Evolutionary conservation across 257 asterid species (phyloP).

Genomic region (Knoxia roxburghii): DNA sequence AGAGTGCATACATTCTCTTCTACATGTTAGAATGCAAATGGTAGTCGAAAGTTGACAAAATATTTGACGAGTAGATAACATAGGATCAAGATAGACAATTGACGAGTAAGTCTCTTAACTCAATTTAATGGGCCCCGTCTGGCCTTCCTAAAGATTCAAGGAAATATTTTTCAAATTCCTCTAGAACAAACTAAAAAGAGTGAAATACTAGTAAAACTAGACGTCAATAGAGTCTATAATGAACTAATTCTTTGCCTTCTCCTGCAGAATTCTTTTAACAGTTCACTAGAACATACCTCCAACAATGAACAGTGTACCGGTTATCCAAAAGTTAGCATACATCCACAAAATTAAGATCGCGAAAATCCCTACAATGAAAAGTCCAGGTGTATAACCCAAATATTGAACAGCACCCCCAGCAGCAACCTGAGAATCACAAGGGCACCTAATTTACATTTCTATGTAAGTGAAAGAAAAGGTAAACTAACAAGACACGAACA

Average conservation of each 20-base stretch:
- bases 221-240: background rate
- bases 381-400: slow-evolving; percentile 95
- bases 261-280: background rate
- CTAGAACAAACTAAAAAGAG: background rate
- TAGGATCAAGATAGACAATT: background rate
- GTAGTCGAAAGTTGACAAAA: background rate
- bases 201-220: no score
- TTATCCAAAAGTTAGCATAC: slow-evolving; percentile 99
- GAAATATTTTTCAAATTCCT: background rate
- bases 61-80: background rate
- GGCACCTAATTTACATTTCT: slow-evolving; percentile 14
- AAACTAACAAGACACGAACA: slow-evolving; percentile 1
- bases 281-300: slow-evolving; percentile 64
- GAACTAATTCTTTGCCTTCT: background rate
- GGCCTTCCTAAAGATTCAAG: background rate
- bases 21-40: no score
- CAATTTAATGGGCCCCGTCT: background rate
- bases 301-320: slow-evolving; percentile 83
- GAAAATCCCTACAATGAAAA: slow-evolving; percentile 90
- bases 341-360: slow-evolving; percentile 89
- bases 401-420: slow-evolving; percentile 94
- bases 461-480: background rate
- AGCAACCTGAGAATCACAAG: slow-evolving; percentile 65
- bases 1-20: background rate
- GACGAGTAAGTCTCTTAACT: background rate